Evolutionary conservation across 73 alveolate species (phyloP), one percentile per base, ranked within the genome.

Genomic region (Paramecium tetraurelia): DNA sequence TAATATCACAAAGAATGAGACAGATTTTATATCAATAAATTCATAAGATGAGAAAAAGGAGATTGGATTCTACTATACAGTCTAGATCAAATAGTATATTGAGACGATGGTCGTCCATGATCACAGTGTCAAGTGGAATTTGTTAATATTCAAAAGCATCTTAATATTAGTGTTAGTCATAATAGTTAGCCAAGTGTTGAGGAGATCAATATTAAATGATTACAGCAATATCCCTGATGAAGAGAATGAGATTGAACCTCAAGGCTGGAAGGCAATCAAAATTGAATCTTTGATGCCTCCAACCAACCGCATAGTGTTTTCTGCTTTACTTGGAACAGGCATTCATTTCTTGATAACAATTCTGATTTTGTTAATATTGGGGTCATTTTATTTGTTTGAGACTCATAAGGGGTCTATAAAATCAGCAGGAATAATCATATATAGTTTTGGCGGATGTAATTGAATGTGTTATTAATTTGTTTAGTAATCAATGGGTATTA

Each of bases 251-350:
- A 72, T 72, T 14, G 40, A 33, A 41, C 29, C 71, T 20, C n/a
- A 20, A 27, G 90, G 48, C 11, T 89, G 94, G 94, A 89, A 72
- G 22, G 41, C 71, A 9, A 71, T 89, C 14, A 89, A 83, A 46
- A 44, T 63, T 11, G 94, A 70, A 27, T 84, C 94, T 7, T 63
- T 89, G 7, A 71, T 89, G 92, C 94, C 94, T 43, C 94, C 94
- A 14, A 20, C 50, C 14, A 77, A 89, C 72, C 76, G 75, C 14
- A 70, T 89, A 31, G 58, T 89, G 29, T 63, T 89, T 40, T 36
- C 89, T 43, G 94, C 85, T 41, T 89, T 89, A 46, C 57, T 89
- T 18, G 94, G 94, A 3, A 89, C 48, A 36, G 94, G 94, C 1
- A 46, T 89, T 18, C 40, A 89, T 58, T 89, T 89, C 38, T 27